Evolutionary conservation across 2,329 filamentous ascomycete genomes (phyloP), one percentile per base, ranked within the genome.

Genomic region (Monilinia fructigena): DNA sequence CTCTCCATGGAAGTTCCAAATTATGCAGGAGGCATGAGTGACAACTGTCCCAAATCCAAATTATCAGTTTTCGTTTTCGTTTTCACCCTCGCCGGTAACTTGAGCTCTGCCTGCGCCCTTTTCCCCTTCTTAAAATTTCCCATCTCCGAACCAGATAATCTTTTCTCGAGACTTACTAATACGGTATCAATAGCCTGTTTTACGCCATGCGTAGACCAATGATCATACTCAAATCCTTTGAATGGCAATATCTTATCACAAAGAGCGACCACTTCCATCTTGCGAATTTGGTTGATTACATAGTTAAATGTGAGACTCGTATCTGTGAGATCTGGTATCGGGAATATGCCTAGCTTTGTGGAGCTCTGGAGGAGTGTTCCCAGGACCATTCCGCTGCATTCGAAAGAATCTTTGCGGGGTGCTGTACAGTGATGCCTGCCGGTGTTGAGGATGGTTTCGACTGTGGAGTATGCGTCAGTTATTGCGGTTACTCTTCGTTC

Each of bases 171-270:
- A 18, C 18, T 56, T 8, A 18, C 23, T 28, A 58, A n/a, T 5
- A 48, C 7, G 16, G n/a, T 58, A 40, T 58, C 28, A 26, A 64
- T 64, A 23, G 16, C 42, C 12, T 64, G 62, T 48, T 58, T 50
- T 16, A 64, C 42, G 35, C 62, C 53, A 28, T 64, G 62, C 4
- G 62, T 58, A 20, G 62, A 58, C 62, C 28, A 64, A 26, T 64
- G 40, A 50, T 48, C 28, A 56, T 50, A 58, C n/a, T 48, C 53
- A 40, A 28, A 64, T 0, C 28, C 14, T 26, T n/a, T 64, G 62
- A n/a, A 40, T 35, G 62, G 62, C 12, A 40, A 58, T 40, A 58
- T 50, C 3, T 38, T 50, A 40, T 65, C 53, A 20, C 62, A 65
- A 28, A 65, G 53, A 38, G 52, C 53, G 23, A 59, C 42, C 10